Percentiles rank a stretch among this genome's conserved stretches.
phyloP scores from a whole-genome alignment of 2,329 filamentous ascomycete genomes.

The Aspergillus spinulosporus region DNA sequence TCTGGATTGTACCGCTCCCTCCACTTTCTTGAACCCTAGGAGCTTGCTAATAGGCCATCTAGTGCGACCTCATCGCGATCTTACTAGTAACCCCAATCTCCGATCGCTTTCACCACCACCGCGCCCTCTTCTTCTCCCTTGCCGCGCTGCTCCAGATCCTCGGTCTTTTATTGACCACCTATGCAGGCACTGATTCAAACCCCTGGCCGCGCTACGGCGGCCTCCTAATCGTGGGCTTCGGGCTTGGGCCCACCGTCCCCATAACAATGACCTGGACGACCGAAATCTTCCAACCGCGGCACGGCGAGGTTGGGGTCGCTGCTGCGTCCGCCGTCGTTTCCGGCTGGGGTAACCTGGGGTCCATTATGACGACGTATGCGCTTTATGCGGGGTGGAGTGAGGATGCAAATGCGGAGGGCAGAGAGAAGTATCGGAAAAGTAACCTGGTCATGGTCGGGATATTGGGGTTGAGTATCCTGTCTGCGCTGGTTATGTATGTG shows the following conservation, averaged over 20 bases:
- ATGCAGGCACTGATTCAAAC: conserved; percentile 60
- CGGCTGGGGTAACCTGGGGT: conserved; percentile 81
- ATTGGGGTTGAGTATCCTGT: conserved; percentile 72
- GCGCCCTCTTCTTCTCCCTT: conserved; percentile 76
- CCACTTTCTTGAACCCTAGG: neutral
- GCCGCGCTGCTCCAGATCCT: conserved; percentile 77
- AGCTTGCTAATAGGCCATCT: conserved; percentile 1
- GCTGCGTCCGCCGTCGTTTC: conserved; percentile 83
- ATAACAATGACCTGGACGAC: conserved; percentile 94
- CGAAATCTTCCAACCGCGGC: conserved; percentile 84
- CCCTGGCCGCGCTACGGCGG: conserved; percentile 86
- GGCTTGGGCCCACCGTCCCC: conserved; percentile 84
- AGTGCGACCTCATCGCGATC: conserved; percentile 88
- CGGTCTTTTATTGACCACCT: conserved; percentile 76
- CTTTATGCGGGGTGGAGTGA: conserved; percentile 83
- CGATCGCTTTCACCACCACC: conserved; percentile 79
- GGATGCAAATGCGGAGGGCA: conserved; percentile 64
- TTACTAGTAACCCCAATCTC: conserved; percentile 81
- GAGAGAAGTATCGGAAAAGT: conserved; percentile 73
- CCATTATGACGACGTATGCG: conserved; percentile 84
- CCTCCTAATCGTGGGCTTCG: conserved; percentile 86
- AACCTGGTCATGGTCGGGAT: conserved; percentile 90
- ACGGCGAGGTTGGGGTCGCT: conserved; percentile 87
- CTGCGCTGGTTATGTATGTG: conserved; percentile 64
- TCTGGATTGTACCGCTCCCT: conserved; percentile 72